Conservation (phyloP, 305 asterid genomes). For the Fraxinus sp. region DNA sequence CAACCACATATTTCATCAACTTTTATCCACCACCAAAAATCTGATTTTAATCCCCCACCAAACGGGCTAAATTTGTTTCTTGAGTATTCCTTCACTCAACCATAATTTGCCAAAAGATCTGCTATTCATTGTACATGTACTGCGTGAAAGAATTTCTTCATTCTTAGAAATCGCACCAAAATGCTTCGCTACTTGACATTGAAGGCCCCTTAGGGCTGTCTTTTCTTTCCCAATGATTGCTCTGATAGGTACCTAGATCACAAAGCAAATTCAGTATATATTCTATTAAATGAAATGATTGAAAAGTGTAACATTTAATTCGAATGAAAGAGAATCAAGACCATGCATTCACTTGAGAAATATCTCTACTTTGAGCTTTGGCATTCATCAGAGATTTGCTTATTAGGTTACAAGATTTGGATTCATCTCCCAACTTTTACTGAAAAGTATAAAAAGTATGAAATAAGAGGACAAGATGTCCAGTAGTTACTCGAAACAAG, state of each 20-base stretch:
- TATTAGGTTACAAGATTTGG: background rate
- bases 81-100: background rate
- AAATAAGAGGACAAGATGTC: background rate
- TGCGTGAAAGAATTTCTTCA: background rate
- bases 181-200: background rate
- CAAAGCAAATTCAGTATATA: background rate
- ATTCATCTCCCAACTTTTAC: background rate
- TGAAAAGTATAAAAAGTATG: background rate
- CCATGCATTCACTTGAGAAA: background rate
- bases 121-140: background rate
- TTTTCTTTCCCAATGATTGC: conserved; percentile 30
- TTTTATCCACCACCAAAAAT: background rate
- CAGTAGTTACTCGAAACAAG: background rate
- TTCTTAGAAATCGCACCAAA: background rate
- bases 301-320: background rate
- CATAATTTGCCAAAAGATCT: background rate
- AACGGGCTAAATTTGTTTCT: background rate
- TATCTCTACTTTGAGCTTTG: background rate
- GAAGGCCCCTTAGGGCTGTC: conserved; percentile 21
- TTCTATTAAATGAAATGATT: background rate
- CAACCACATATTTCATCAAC: background rate
- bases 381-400: background rate
- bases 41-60: background rate
- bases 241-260: conserved; percentile 42
- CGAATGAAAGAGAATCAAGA: background rate